Conservation (phyloP, 2,329 filamentous ascomycete genomes). For the Grosmannia penicillata region DNA sequence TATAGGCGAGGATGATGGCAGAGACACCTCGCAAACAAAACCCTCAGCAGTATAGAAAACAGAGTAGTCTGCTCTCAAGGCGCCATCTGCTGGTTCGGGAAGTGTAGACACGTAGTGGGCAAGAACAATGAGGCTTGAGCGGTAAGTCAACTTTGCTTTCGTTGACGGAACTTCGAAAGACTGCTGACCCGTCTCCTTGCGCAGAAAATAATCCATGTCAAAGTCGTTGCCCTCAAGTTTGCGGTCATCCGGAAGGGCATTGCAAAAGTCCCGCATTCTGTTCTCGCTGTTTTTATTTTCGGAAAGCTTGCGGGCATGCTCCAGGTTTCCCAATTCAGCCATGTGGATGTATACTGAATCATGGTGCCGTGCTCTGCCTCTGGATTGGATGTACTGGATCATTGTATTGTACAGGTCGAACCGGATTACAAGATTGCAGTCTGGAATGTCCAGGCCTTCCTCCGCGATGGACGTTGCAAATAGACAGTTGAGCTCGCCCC, state of each 20-base stretch:
- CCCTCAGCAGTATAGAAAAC: constrained; percentile 32
- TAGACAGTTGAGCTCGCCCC: constrained; percentile 45
- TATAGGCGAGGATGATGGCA: constrained; percentile 64
- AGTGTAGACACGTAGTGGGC: constrained; percentile 60
- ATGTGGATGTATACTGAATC: constrained; percentile 76
- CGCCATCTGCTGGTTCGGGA: constrained; percentile 25
- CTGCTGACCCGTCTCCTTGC: constrained; percentile 31
- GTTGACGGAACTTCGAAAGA: constrained; percentile 48
- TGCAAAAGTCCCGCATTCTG: constrained; percentile 62
- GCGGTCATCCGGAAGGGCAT: constrained; percentile 58
- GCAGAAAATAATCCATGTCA: constrained; percentile 39
- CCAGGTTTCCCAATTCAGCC: constrained; percentile 54
- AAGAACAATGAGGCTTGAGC: constrained; percentile 56
- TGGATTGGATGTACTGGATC: constrained; percentile 90
- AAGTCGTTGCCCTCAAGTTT: constrained; percentile 46
- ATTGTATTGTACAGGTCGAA: constrained; percentile 84
- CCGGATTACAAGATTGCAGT: constrained; percentile 52
- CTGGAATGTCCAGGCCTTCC: constrained; percentile 53
- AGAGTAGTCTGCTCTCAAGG: constrained; percentile 40
- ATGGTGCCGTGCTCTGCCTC: constrained; percentile 66
- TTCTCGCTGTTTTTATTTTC: constrained; percentile 47
- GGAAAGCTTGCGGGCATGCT: constrained; percentile 39
- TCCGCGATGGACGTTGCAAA: constrained; percentile 54
- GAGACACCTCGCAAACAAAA: constrained; percentile 63
- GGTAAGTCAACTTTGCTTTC: constrained; percentile 66